Evolutionary conservation across 2,329 filamentous ascomycete species (phyloP), one percentile per base, ranked within the genome.

Genomic region (Cytospora paraplurivora): DNA sequence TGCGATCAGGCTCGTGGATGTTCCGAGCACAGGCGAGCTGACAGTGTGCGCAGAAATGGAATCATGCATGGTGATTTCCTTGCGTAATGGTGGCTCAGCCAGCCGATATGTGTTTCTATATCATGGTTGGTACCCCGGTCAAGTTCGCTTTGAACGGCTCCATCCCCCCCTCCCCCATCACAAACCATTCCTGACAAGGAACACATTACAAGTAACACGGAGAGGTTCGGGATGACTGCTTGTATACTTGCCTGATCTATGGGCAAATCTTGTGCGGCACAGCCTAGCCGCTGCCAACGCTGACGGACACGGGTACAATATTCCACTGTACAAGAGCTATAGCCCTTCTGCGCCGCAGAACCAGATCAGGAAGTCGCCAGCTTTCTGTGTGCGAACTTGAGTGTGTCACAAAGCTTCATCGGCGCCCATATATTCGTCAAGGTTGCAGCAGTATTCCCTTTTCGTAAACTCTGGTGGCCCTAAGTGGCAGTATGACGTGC

Each of bases 61-160:
- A 12, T 50, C 59, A 49, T 61, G 51, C 59, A 55, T 44, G 50
- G 15, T 38, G 51, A 55, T 19, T 50, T 32, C 38, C 37, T n/a
- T 54, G 51, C 49, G n/a, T 19, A 21, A 19, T 47, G 3, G n/a
- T 47, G n/a, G 44, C 21, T 19, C 17, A 37, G 35, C 35, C 44
- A 10, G 44, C 44, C n/a, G 44, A 47, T 47, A 47, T 47, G 21
- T 27, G 27, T 27, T 27, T 27, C 27, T 27, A 27, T 27, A 2
- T 27, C 27, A 27, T 27, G 27, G 27, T 27, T 27, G 27, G 27
- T 27, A 27, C 2, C 2, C 27, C 27, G 27, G 27, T 27, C 27
- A 27, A 27, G 27, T 27, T 27, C 27, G 27, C 27, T 27, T 27
- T 27, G 27, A 27, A 27, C 27, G 27, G 27, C 27, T 27, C 27